phyloP scores from a whole-genome alignment of 2,329 filamentous ascomycete species.

The Didymella arachidicola region DNA sequence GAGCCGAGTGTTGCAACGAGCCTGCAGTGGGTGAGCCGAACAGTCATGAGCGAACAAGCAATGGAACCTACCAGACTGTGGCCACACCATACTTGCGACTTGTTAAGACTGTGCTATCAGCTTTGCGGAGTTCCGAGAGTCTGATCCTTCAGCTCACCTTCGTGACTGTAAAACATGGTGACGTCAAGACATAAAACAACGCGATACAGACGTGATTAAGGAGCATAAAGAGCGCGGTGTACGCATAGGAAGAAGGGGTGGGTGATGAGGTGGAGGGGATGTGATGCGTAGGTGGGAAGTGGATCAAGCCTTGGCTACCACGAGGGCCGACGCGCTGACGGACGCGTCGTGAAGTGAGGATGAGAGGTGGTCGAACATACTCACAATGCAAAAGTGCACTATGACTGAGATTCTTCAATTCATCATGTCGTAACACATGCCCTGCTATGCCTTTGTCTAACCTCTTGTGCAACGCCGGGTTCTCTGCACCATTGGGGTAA shows the following conservation, averaged over 20 bases:
- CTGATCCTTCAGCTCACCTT: slow-evolving; percentile 67
- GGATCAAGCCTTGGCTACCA: slow-evolving; percentile 17
- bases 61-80: slow-evolving; percentile 79
- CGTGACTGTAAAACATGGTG: slow-evolving; percentile 93
- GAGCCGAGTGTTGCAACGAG: slow-evolving; percentile 87
- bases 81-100: slow-evolving; percentile 89
- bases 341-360: slow-evolving; percentile 33
- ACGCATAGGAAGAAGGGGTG: not conserved
- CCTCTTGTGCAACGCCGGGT: slow-evolving; percentile 44
- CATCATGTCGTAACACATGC: slow-evolving; percentile 30
- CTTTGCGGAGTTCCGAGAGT: not conserved
- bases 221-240: slow-evolving; percentile 6
- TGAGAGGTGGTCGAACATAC: not conserved
- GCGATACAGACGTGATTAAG: slow-evolving; percentile 11
- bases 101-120: slow-evolving; percentile 70
- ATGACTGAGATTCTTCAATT: slow-evolving; percentile 24
- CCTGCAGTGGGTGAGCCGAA: slow-evolving; percentile 62
- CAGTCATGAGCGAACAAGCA: not conserved
- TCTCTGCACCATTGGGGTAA: slow-evolving; percentile 25
- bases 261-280: not conserved
- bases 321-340: slow-evolving; percentile 22
- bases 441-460: slow-evolving; percentile 29
- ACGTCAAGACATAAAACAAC: slow-evolving; percentile 20
- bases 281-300: not conserved
- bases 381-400: not conserved